Evolutionary conservation across 164 flowering plant species (phyloP).

Genomic region (Aristolochia californica): DNA sequence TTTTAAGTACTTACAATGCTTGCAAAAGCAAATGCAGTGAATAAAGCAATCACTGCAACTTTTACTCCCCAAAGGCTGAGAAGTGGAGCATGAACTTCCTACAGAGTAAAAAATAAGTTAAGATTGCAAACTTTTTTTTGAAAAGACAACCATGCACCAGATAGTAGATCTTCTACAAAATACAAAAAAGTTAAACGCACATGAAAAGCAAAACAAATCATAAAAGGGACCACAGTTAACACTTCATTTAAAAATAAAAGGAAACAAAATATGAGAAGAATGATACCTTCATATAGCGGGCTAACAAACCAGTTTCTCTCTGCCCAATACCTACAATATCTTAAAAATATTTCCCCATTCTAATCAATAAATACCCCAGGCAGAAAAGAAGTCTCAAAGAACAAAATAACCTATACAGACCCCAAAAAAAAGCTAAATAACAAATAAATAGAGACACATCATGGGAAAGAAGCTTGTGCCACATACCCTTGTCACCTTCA

Average conservation of each 20-base stretch:
- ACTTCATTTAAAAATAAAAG: background rate
- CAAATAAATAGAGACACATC: background rate
- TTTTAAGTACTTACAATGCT: conserved; percentile 70
- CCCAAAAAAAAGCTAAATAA: background rate
- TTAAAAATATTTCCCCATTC: background rate
- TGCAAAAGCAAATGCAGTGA: conserved; percentile 63
- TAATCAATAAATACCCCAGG: background rate
- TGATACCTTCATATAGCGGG: conserved; percentile 86
- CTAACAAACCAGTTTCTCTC: conserved; percentile 60
- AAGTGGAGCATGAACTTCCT: conserved; percentile 91
- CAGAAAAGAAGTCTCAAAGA: too few relatives aligned
- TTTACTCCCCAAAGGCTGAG: conserved; percentile 80
- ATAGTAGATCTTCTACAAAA: too few relatives aligned
- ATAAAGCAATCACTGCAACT: conserved; percentile 53
- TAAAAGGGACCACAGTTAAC: background rate
- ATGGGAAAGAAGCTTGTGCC: too few relatives aligned
- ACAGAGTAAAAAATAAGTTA: conserved; percentile 11
- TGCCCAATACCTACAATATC: conserved; percentile 37
- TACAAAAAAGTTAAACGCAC: background rate
- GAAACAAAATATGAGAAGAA: background rate
- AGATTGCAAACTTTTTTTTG: too few relatives aligned
- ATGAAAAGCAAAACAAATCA: background rate
- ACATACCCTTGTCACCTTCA: conserved; percentile 45
- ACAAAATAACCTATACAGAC: background rate
- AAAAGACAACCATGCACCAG: too few relatives aligned